These are phyloP conservation scores for Populus hybrid DNA, from an alignment of 441 rosid species.

Conservation along the genomic window DNA sequence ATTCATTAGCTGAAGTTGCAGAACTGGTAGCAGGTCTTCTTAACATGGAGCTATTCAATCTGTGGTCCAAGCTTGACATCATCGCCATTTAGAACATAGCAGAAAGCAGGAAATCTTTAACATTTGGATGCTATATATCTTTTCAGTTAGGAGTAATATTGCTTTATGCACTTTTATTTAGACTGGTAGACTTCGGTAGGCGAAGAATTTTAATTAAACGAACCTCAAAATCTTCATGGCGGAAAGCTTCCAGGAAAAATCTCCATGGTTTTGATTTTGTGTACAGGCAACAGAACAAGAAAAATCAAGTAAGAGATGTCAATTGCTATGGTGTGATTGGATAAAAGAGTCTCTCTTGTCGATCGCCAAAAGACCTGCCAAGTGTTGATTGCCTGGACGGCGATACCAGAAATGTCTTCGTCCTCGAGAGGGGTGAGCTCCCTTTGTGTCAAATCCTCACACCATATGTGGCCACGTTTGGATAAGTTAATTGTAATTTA, in stretches of 20 bases:
- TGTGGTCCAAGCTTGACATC: too few species aligned
- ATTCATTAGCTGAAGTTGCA: too few species aligned
- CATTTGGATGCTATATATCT: too few species aligned
- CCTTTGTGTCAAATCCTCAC: not conserved
- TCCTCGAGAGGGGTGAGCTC: too few species aligned
- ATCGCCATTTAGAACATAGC: too few species aligned
- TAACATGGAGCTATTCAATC: too few species aligned
- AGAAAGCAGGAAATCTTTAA: too few species aligned
- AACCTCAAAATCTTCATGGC: not conserved
- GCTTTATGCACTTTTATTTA: conserved; percentile 27
- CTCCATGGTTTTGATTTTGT: not conserved
- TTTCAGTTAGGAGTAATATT: too few species aligned
- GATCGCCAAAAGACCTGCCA: too few species aligned
- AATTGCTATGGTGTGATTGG: not conserved
- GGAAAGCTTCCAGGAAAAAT: not conserved
- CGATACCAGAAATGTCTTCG: not conserved
- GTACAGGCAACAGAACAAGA: not conserved
- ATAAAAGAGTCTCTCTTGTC: not conserved
- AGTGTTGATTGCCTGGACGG: not conserved
- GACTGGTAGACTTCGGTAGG: not conserved
- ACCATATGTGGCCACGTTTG: not conserved
- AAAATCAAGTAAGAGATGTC: not conserved
- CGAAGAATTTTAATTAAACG: not conserved
- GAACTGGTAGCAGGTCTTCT: too few species aligned
- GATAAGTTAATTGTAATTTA: too few species aligned